phyloP scores from a whole-genome alignment of 2,329 filamentous ascomycete species.

The Microcyclospora tardicrescens region DNA sequence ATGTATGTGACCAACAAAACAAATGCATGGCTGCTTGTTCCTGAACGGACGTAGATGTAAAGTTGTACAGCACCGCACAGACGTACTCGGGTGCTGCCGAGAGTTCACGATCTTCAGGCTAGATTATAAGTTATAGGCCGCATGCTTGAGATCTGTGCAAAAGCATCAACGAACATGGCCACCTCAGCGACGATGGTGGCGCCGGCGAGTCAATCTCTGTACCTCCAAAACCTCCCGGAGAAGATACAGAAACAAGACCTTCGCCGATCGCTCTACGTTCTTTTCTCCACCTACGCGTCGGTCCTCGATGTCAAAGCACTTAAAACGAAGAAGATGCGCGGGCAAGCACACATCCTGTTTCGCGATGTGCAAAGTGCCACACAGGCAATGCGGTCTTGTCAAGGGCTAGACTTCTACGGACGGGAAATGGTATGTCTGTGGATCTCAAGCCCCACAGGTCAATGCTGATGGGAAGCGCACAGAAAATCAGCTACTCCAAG shows the following conservation, averaged over 20 bases:
- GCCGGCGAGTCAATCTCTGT: conserved; percentile 48
- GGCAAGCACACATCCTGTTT: conserved; percentile 88
- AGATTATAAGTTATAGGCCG: no score
- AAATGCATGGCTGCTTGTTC: no score
- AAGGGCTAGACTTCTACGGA: conserved; percentile 77
- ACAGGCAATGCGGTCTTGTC: conserved; percentile 78
- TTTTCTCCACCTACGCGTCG: conserved; percentile 87
- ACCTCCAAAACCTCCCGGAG: conserved; percentile 75
- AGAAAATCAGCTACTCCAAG: conserved; percentile 89
- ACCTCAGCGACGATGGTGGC: not conserved
- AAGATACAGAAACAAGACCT: conserved; percentile 86
- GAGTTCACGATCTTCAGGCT: no score
- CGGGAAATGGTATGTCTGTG: conserved; percentile 58
- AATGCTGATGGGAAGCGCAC: conserved; percentile 5
- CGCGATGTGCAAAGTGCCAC: conserved; percentile 83
- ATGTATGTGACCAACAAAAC: no score
- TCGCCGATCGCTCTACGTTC: conserved; percentile 74
- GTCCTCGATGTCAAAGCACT: conserved; percentile 85
- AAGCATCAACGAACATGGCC: not conserved
- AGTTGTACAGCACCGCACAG: no score
- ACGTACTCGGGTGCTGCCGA: no score
- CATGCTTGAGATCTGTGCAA: no score
- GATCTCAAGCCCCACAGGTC: not conserved
- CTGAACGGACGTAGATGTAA: no score
- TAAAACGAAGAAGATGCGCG: conserved; percentile 84